Evolutionary conservation across 2,329 filamentous ascomycete species (phyloP), one percentile per base, ranked within the genome.

Genomic region (Sclerotinia borealis): DNA sequence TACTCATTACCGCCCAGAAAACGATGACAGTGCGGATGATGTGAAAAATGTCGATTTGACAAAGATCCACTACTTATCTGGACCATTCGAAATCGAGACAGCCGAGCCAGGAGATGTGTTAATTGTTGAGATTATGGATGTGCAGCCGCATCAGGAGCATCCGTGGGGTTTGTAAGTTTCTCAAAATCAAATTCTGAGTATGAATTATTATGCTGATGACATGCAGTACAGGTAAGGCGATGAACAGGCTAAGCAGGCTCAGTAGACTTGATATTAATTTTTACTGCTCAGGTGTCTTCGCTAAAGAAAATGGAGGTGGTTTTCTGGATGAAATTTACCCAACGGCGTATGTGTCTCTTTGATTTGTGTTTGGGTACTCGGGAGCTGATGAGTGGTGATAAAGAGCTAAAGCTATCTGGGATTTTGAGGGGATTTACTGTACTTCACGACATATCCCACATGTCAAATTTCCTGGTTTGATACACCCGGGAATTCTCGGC

Each of bases 131-230:
- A 96, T 96, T 68, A 92, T 93, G 75, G 93, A 97, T 72, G 91
- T 96, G 0, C 92, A 97, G 77, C 93, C 93, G 0, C 86, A 96
- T 68, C 82, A 93, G 66, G 86, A 95, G 36, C 85, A 89, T 63
- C 92, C 92, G 0, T 96, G 93, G 93, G 93, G 93, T 96, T 96
- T 75, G 93, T 90, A 0, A 92, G 92, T 10, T 77, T 95, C 31
- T 37, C 27, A 13, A 45, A 43, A 13, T n/a, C 10, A 25, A 25
- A 45, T 34, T 7, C 10, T 15, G 22, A 45, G 31, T 45, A 13
- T 25, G 19, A n/a, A 34, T 22, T 15, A 4, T 25, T 45, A n/a
- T 25, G 29, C 59, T 55, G 13, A 47, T 43, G 13, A 37, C 19
- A n/a, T 45, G 19, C 9, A 58, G 45, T 48, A 58, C 50, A 43